Base-by-base conservation (phyloP, 129 eudicot species). In the Flaveria bidentis region DNA sequence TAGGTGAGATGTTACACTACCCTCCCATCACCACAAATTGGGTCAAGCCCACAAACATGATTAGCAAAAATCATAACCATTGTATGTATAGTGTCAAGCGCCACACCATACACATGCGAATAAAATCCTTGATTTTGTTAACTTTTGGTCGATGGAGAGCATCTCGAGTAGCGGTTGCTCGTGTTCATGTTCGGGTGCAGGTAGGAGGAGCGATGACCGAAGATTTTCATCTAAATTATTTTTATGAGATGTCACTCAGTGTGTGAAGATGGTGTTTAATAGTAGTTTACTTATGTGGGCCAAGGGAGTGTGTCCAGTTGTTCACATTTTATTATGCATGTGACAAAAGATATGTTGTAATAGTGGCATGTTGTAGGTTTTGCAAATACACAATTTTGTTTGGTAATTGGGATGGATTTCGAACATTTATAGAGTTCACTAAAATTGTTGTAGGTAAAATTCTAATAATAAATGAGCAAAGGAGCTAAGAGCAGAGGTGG, bases 21-120 rank as follows among this genome's bases (percentile, higher is more conserved):
- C 22, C 1, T 76, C 73, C 90, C 84, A 88, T 1, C 56, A 62
- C 98, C 98, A 88, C 41, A 89, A 78, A 84, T 92, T 9, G 87
- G 87, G 16, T 71, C 80, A 10, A 83, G 70, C 62, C 75, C 85
- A 46, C 47, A 44, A 44, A 44, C 47, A 12, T 87, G 97, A 75
- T 93, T 97, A 28, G 97, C 91, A 50, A 93, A 93, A 1, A 90
- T 87, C 89, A 90, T 91, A 30, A 93, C 98, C 90, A n/a, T 90
- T 61, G 90, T 87, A 71, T 90, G 98, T 63, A 93, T 82, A 51
- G 89, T 96, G 64, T 90, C 90, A 1, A 93, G 82, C 13, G 86
- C 88, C 97, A 90, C 6, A 88, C 98, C 52, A 87, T 57, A 81
- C 91, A 82, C 5, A 93, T 88, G 7, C 90, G 80, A 3, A 88